Evolutionary conservation across 2,329 filamentous ascomycete genomes (phyloP).

Genomic region (Aspergillus brasiliensis): DNA sequence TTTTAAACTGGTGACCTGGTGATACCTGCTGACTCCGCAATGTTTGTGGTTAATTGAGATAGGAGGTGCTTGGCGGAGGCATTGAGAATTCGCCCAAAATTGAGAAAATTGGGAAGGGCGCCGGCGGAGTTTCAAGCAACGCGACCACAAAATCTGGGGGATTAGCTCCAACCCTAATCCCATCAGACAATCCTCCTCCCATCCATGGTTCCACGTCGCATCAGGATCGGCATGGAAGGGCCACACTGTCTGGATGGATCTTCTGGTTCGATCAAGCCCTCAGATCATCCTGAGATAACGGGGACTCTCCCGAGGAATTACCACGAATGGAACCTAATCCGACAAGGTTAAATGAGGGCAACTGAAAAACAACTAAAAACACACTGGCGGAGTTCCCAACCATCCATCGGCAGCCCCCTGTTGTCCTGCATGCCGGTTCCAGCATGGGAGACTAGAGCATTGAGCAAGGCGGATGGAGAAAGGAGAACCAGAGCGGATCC

Average conservation of each 20-base stretch:
- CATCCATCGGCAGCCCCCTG: not conserved
- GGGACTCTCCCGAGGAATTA: not conserved
- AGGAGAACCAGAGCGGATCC: not conserved
- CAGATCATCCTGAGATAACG: not conserved
- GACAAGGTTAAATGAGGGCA: not conserved
- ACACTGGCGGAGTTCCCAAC: not conserved
- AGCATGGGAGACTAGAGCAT: not conserved
- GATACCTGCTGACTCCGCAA: not conserved
- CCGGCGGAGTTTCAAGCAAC: not conserved
- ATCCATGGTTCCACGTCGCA: not conserved
- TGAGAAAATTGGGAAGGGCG: not conserved
- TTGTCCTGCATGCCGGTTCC: not conserved
- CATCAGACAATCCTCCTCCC: not conserved
- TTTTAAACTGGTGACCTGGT: not conserved
- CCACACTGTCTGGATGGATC: not conserved
- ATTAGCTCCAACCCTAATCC: not conserved
- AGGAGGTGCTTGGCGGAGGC: not conserved
- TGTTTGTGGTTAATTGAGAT: constrained; percentile 7
- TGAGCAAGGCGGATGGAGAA: not conserved
- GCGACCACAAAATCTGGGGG: constrained; percentile 1
- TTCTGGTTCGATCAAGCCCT: not conserved
- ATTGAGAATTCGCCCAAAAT: not conserved
- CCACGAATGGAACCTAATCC: not conserved
- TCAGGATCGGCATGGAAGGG: not conserved
- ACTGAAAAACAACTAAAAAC: too few relatives aligned